phyloP scores from a whole-genome alignment of 306 rosid genomes.

The Lathyrus tuberosus region DNA sequence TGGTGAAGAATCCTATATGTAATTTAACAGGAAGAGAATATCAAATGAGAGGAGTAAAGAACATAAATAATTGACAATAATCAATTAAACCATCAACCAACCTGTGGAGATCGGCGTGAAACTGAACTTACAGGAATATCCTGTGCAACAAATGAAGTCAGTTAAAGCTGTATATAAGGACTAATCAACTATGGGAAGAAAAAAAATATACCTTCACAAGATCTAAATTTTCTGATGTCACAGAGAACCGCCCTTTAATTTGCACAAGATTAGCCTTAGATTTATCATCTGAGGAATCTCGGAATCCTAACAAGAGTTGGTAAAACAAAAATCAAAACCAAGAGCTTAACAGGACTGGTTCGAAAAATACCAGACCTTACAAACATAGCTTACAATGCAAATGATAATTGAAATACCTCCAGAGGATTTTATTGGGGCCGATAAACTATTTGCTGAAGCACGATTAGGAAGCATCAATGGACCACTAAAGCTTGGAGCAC shows the following conservation, averaged over 20 bases:
- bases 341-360: slow-evolving; percentile 29
- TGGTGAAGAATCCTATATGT: slow-evolving; percentile 67
- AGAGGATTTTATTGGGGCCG: slow-evolving; percentile 96
- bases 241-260: slow-evolving; percentile 97
- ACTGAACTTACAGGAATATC: slow-evolving; percentile 93
- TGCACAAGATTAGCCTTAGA: slow-evolving; percentile 94
- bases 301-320: slow-evolving; percentile 62
- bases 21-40: slow-evolving; percentile 45
- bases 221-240: slow-evolving; percentile 95
- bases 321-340: slow-evolving; percentile 34
- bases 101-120: slow-evolving; percentile 90
- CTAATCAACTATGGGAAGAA: slow-evolving; percentile 10
- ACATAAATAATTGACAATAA: slow-evolving; percentile 10
- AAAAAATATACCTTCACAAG: slow-evolving; percentile 77
- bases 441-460: slow-evolving; percentile 99
- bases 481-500: slow-evolving; percentile 94
- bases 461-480: slow-evolving; percentile 98
- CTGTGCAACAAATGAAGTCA: slow-evolving; percentile 64
- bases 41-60: slow-evolving; percentile 32
- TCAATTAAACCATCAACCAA: slow-evolving; percentile 47
- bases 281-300: slow-evolving; percentile 94
- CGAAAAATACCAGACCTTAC: slow-evolving; percentile 25
- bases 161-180: slow-evolving; percentile 35
- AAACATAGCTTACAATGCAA: slow-evolving; percentile 22
- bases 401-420: slow-evolving; percentile 70